Percentiles rank a stretch among this genome's conserved stretches.
Conservation (phyloP, 495 filamentous ascomycete species). For the Tirmania nivea region DNA sequence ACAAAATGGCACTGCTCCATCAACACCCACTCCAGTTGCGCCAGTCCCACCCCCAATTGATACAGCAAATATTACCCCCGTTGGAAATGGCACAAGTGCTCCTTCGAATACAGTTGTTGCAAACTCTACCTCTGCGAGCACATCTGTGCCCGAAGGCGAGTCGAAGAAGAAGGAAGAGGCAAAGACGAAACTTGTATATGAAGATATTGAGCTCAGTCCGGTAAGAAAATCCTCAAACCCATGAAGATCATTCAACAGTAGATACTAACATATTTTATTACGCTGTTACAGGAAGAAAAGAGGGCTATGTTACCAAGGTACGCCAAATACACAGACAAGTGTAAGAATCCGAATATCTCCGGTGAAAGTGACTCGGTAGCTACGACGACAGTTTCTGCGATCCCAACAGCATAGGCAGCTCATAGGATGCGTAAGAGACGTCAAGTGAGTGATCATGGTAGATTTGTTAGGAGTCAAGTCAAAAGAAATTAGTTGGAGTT, state of each 20-base stretch:
- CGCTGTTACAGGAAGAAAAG: slow-evolving; percentile 9
- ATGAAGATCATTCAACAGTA: neutral
- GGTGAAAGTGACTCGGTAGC: neutral
- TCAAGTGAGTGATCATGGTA: neutral
- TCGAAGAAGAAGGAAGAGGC: slow-evolving; percentile 11
- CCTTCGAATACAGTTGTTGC: slow-evolving; percentile 4
- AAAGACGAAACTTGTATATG: slow-evolving; percentile 17
- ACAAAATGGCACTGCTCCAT: neutral
- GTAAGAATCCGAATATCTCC: neutral
- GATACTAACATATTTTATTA: neutral
- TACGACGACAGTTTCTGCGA: neutral
- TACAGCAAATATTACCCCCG: neutral
- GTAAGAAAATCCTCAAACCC: slow-evolving; percentile 4
- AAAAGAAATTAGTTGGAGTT: neutral
- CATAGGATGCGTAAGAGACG: neutral
- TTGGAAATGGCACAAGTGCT: slow-evolving; percentile 4
- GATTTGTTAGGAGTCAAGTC: neutral
- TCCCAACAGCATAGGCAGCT: neutral
- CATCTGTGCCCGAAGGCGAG: neutral
- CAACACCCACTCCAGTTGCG: neutral
- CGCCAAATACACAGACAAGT: neutral
- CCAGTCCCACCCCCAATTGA: neutral
- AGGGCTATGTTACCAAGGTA: slow-evolving; percentile 17
- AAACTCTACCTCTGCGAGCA: neutral
- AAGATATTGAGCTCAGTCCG: slow-evolving; percentile 18